A percentile compares a stretch with the other conserved stretches of the same genome.
Evolutionary conservation across 176 grass and related monocot species (phyloP).

Genomic region (Rhynchospora pubera): DNA sequence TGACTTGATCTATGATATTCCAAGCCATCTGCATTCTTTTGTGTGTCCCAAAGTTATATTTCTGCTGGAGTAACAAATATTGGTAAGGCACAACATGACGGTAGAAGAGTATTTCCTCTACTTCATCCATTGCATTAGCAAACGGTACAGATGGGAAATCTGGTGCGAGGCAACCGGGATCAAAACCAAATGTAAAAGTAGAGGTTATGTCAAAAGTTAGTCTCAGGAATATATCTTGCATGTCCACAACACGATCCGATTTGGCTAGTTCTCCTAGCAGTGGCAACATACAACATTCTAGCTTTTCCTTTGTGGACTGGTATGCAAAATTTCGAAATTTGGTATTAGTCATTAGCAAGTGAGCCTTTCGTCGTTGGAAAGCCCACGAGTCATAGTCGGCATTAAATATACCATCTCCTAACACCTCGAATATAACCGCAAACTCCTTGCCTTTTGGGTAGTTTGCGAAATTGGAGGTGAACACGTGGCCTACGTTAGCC

Average conservation of each 20-base stretch:
- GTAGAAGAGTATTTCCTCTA: slow-evolving; percentile 54
- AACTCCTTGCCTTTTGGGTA: slow-evolving; percentile 79
- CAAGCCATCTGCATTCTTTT: slow-evolving; percentile 37
- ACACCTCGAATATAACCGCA: slow-evolving; percentile 42
- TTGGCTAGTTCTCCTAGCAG: slow-evolving; percentile 34
- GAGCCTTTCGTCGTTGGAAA: slow-evolving; percentile 50
- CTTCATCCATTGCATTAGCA: slow-evolving; percentile 50
- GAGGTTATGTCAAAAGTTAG: slow-evolving; percentile 64
- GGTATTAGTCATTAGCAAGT: slow-evolving; percentile 36
- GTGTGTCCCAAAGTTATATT: slow-evolving; percentile 26
- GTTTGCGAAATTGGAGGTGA: slow-evolving; percentile 47
- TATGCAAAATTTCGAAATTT: slow-evolving; percentile 38
- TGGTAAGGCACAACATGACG: slow-evolving; percentile 33
- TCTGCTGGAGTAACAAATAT: slow-evolving; percentile 33
- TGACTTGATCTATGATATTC: slow-evolving; percentile 37
- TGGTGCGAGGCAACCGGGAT: slow-evolving; percentile 54
- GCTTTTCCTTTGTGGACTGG: slow-evolving; percentile 37
- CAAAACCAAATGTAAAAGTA: slow-evolving; percentile 52
- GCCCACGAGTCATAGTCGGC: slow-evolving; percentile 62
- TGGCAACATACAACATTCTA: slow-evolving; percentile 36
- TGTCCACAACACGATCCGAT: slow-evolving; percentile 26
- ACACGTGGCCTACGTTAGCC: slow-evolving; percentile 52
- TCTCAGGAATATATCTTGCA: slow-evolving; percentile 75
- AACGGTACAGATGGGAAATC: slow-evolving; percentile 52
- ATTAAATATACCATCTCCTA: slow-evolving; percentile 70